phyloP scores from a whole-genome alignment of 352 stramenopile species.

The Phytophthora sp. region DNA sequence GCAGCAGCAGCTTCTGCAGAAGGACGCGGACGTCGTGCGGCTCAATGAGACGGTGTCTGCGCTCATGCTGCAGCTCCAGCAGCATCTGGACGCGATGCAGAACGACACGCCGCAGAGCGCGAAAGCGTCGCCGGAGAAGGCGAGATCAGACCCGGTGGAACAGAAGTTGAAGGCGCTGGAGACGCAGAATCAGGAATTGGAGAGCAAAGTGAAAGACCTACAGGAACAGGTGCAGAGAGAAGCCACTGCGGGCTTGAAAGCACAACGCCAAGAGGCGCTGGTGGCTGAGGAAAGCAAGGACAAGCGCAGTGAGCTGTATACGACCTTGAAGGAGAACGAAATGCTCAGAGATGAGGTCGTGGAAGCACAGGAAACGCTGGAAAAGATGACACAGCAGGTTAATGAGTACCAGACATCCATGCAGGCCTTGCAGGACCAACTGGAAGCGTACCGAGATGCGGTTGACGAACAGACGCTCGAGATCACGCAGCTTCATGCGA shows the following conservation, averaged over 20 bases:
- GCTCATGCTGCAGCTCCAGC: constrained; percentile 26
- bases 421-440: constrained; percentile 54
- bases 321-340: constrained; percentile 73
- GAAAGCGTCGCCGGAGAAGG: background rate
- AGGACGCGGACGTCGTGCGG: constrained; percentile 33
- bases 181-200: constrained; percentile 44
- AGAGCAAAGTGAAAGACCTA: constrained; percentile 43
- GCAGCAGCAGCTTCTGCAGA: constrained; percentile 18
- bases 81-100: constrained; percentile 9
- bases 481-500: constrained; percentile 62
- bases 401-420: constrained; percentile 54
- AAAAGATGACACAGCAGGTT: constrained; percentile 42
- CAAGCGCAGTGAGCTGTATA: constrained; percentile 67
- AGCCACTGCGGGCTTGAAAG: constrained; percentile 36
- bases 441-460: constrained; percentile 54
- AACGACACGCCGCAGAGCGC: background rate
- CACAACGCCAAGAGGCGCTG: constrained; percentile 35
- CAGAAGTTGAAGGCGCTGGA: constrained; percentile 31
- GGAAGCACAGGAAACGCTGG: constrained; percentile 44
- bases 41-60: constrained; percentile 23
- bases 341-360: constrained; percentile 45
- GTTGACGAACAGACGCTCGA: constrained; percentile 75
- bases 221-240: constrained; percentile 41
- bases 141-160: constrained; percentile 2
- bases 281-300: constrained; percentile 49